These are phyloP conservation scores for Pseudocercospora fijiensis DNA, from an alignment of 2,329 filamentous ascomycete species.

Conservation along the genomic window DNA sequence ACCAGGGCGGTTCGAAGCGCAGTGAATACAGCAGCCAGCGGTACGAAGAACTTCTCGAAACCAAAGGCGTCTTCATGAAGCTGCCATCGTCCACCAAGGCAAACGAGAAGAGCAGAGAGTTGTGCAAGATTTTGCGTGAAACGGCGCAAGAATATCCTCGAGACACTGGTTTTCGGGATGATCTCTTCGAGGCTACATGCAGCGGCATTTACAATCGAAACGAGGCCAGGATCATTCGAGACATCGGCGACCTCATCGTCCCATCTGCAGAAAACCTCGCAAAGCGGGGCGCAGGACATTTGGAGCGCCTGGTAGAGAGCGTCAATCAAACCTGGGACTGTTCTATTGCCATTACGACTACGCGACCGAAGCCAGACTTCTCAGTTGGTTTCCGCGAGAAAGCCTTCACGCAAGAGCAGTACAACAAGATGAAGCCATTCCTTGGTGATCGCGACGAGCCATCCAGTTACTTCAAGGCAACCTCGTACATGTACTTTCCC, in stretches of 20 bases:
- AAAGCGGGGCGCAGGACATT: not conserved
- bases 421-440: constrained; percentile 30
- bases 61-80: too few species aligned
- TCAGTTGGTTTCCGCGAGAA: constrained; percentile 19
- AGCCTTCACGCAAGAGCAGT: constrained; percentile 23
- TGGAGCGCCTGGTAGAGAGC: not conserved
- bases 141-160: too few species aligned
- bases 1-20: too few species aligned
- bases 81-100: too few species aligned
- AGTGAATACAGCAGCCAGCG: too few species aligned
- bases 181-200: not conserved
- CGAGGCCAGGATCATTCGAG: constrained; percentile 1
- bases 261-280: not conserved
- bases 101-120: too few species aligned
- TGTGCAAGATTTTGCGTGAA: too few species aligned
- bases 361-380: constrained; percentile 20
- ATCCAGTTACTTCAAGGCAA: constrained; percentile 39
- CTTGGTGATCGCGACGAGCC: constrained; percentile 20
- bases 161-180: too few species aligned
- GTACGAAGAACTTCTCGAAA: too few species aligned
- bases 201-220: not conserved
- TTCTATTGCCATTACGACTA: too few species aligned
- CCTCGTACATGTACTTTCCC: constrained; percentile 28
- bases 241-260: not conserved
- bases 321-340: not conserved